phyloP scores from a whole-genome alignment of 768 basidiomycete species.

The Lactifluus subvellereus region DNA sequence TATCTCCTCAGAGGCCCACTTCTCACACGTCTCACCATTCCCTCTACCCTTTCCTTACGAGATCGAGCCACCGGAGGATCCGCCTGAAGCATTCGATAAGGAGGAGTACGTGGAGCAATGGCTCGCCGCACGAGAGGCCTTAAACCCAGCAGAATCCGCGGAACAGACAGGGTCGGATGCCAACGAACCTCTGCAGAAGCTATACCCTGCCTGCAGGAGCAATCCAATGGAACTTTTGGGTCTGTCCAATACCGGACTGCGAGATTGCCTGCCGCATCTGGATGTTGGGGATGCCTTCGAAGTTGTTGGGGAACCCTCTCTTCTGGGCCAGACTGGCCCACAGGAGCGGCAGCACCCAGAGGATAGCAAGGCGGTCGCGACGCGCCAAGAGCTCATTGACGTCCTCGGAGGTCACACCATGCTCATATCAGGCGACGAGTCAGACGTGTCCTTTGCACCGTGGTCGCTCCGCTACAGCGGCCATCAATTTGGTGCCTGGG shows the following conservation, averaged over 20 bases:
- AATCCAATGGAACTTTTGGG: slow-evolving; percentile 59
- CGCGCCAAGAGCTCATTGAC: slow-evolving; percentile 70
- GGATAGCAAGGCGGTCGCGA: slow-evolving; percentile 34
- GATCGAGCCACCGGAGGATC: slow-evolving; percentile 49
- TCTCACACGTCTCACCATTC: slow-evolving; percentile 76
- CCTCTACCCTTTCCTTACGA: slow-evolving; percentile 80
- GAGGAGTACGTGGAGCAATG: slow-evolving; percentile 68
- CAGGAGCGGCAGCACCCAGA: slow-evolving; percentile 29
- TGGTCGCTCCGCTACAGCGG: slow-evolving; percentile 92
- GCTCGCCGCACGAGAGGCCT: slow-evolving; percentile 61
- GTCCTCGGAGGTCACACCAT: slow-evolving; percentile 73
- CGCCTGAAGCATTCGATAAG: slow-evolving; percentile 49
- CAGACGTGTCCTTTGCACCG: slow-evolving; percentile 40
- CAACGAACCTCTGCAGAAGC: slow-evolving; percentile 36
- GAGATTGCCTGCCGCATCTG: slow-evolving; percentile 77
- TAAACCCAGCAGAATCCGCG: slow-evolving; percentile 31
- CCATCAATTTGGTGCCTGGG: slow-evolving; percentile 85
- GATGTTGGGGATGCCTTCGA: slow-evolving; percentile 82
- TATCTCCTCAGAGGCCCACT: slow-evolving; percentile 55
- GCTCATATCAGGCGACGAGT: slow-evolving; percentile 45
- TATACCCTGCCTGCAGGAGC: slow-evolving; percentile 45
- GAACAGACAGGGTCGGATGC: slow-evolving; percentile 27
- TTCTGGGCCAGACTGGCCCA: slow-evolving; percentile 33
- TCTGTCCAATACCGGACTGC: slow-evolving; percentile 58
- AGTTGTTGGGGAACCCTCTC: slow-evolving; percentile 54